Evolutionary conservation across 768 basidiomycete genomes (phyloP).

Genomic region (Lactarius hengduanensis): DNA sequence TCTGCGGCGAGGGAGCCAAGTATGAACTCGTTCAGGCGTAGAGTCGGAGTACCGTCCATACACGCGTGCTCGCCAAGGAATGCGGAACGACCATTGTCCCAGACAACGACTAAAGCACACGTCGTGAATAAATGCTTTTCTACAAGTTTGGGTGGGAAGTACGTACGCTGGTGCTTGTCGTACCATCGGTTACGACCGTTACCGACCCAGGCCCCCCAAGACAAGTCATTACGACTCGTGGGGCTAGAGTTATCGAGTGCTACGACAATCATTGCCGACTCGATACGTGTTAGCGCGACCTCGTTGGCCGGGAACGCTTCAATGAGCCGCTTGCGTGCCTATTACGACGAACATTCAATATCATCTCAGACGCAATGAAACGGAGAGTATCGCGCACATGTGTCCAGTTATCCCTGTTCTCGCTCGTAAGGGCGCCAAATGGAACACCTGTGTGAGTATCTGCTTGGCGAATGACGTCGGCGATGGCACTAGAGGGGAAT

Average conservation of each 20-base stretch:
- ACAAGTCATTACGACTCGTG: slow-evolving; percentile 75
- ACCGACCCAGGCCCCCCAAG: slow-evolving; percentile 85
- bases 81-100: slow-evolving; percentile 91
- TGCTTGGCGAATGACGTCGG: slow-evolving; percentile 62
- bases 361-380: slow-evolving; percentile 20
- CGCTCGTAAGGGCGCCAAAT: slow-evolving; percentile 82
- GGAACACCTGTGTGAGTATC: slow-evolving; percentile 45
- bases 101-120: slow-evolving; percentile 72
- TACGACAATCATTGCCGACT: slow-evolving; percentile 86
- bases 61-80: slow-evolving; percentile 89
- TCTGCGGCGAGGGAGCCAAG: slow-evolving; percentile 69
- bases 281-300: slow-evolving; percentile 70
- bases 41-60: slow-evolving; percentile 93
- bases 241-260: slow-evolving; percentile 83
- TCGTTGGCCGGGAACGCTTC: slow-evolving; percentile 64
- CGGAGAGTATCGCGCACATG: slow-evolving; percentile 50
- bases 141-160: not conserved
- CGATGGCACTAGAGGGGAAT: slow-evolving; percentile 44
- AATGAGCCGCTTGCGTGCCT: slow-evolving; percentile 63
- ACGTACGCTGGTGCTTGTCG: slow-evolving; percentile 93
- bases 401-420: slow-evolving; percentile 89
- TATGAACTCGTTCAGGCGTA: slow-evolving; percentile 93
- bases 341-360: not conserved
- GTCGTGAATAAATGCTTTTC: slow-evolving; percentile 5
- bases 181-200: slow-evolving; percentile 90